Evolutionary conservation across 1,139 yeast species (phyloP), one percentile per base, ranked within the genome.

Genomic region (Hyphopichia fennica): DNA sequence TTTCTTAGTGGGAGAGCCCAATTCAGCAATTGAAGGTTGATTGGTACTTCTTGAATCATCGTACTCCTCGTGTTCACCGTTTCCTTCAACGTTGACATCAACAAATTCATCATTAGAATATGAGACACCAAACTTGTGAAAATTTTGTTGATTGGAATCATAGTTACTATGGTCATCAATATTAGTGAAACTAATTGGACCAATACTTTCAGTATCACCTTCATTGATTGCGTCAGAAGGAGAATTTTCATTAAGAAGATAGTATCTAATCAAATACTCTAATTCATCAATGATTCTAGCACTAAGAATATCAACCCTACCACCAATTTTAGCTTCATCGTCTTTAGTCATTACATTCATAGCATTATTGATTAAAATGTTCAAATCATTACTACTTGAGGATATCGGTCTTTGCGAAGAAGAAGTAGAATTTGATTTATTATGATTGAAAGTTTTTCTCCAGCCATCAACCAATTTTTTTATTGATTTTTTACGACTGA

Each of bases 201-300:
- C 19, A 10, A 34, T n/a, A 23, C 37, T 34, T 23, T 45, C 47
- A 17, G 47, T 47, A 34, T 56, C 56, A 14, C 56, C 65, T 42
- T 66, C 70, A 15, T 55, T 48, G 11, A 62, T 58, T 3, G 62
- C 55, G 13, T 43, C 40, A 33, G 6, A 6, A 4, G 33, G 33
- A 9, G 19, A 14, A 5, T 19, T n/a, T 18, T 62, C 67, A 41
- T 52, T 53, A 28, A 55, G 53, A 20, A 68, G 54, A 45, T 68
- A 72, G 48, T 58, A 67, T 18, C 75, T 46, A 25, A 73, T 67
- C 41, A 73, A 61, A 44, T 56, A 72, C 48, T 78, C 79, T 47
- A 87, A 77, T 58, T 89, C 96, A 51, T 85, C 88, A 34, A 87
- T 76, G 1, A 88, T 84, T 50, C 95, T 69, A 2, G 95, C 93